Base-by-base conservation (phyloP, 257 asterid species). In the Henckelia pumila region DNA sequence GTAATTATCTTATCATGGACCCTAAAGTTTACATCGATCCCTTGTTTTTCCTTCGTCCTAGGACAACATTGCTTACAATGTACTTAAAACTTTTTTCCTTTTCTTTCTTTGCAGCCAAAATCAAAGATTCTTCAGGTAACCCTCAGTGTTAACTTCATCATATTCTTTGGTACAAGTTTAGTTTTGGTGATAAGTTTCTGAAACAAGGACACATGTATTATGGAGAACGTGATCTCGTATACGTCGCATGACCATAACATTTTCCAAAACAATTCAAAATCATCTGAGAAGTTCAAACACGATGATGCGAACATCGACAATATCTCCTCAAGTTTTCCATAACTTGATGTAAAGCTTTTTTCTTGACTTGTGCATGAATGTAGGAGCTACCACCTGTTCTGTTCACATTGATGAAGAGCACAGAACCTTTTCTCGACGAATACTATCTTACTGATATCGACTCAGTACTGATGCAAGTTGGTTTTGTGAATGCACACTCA, bases 81-180 rank as follows among this genome's bases (percentile, higher is more conserved):
- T 47, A 4, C 25, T 55, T 35, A 16, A 33, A 16, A 33, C 67
- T n/a, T 40, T 40, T 61, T 30, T 57, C 53, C 44, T 71, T 61
- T 77, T 50, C n/a, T 65, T 55, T 47, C 47, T 80, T 75, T 78
- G 79, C 95, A 92, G 98, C 98, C 98, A 61, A 89, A 92, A 76
- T 89, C 98, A 2, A 92, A 92, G 90, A 88, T 82, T 76, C 97
- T 92, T 81, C 98, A 92, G 96, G 98, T 84, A 78, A 68, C 8
- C 21, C 4, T 65, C 16, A 5, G 30, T 37, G 64, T 65, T 63
- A 5, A 24, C 26, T 49, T 73, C 61, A 22, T 29, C 5, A 5
- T 37, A 17, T 13, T 56, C 57, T 32, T 53, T 8, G 56, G 26
- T 4, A 20, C 16, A 29, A 52, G 21, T 71, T 44, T 25, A 14